A percentile compares a stretch with the other conserved stretches of the same genome.
These are phyloP conservation scores for Glycine latifolia DNA, from an alignment of 306 rosid genomes.

Conservation along the genomic window DNA sequence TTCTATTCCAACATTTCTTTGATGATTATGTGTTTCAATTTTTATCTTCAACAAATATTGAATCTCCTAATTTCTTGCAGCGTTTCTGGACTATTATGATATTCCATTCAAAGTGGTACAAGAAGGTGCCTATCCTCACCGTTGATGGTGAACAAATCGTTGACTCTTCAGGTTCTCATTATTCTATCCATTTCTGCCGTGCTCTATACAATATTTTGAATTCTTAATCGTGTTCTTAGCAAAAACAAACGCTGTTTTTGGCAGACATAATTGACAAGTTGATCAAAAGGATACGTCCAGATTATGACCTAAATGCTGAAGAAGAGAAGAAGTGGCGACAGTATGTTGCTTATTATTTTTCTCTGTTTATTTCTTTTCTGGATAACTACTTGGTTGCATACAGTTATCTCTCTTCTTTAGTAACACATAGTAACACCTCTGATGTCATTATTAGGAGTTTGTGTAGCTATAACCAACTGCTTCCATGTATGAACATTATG, in stretches of 20 bases:
- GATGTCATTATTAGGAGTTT: neutral
- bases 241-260: neutral
- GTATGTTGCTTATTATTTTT: constrained; percentile 50
- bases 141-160: constrained; percentile 86
- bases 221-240: neutral
- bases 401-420: too few relatives aligned
- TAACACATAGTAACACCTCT: too few relatives aligned
- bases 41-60: too few relatives aligned
- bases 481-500: too few relatives aligned
- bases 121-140: constrained; percentile 84
- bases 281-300: constrained; percentile 63
- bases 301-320: constrained; percentile 57
- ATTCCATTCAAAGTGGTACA: constrained; percentile 76
- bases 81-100: constrained; percentile 80
- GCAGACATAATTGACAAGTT: constrained; percentile 80
- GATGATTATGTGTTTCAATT: too few relatives aligned
- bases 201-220: neutral
- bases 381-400: too few relatives aligned
- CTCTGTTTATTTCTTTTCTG: neutral
- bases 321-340: constrained; percentile 85
- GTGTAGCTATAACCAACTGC: neutral
- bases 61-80: constrained; percentile 42
- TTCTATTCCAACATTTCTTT: too few relatives aligned
- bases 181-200: too few relatives aligned
- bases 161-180: constrained; percentile 84